Base-by-base conservation (phyloP, 2,329 filamentous ascomycete species). In the Alternaria incomplexa region DNA sequence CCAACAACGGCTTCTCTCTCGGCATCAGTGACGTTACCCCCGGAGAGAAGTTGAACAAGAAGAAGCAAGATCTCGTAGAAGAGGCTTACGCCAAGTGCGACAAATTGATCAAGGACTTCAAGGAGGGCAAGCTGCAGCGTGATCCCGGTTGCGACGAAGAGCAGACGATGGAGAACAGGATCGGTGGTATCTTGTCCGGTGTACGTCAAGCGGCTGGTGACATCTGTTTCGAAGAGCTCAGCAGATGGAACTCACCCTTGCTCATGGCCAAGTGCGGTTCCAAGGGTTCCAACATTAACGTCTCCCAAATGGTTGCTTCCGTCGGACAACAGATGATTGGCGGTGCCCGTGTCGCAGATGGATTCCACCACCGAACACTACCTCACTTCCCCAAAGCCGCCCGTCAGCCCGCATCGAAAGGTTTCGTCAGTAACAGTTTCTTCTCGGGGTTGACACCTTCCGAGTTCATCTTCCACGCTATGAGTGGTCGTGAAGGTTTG, bases 311-410 rank as follows among this genome's bases (percentile, higher is more conserved):
- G 96, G 92, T 98, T 77, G 95, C 96, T 60, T 90, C 94, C 62
- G 96, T 99, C 77, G 96, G 96, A 54, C 96, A 99, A 81, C 96
- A 99, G 73, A 97, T 98, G 87, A 98, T 99, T 74, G 92, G 92
- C 63, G 93, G 93, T 52, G 89, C 92, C 75, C 94, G 96, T 87
- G 94, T 99, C 30, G 88, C 93, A 47, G 93, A 99, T 81, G 96
- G 96, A 7, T 99, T 99, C 82, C 95, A 98, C 78, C 95, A 98
- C 79, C 89, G 96, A 73, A 97, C 91, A 60, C 81, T 99, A 57
- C 96, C 96, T 43, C 96, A 99, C 80, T 99, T 98, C 77, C 91
- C 93, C 57, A 98, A 98, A 80, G 93, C 96, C 71, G 90, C 93
- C 56, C 91, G 93, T 50, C 91, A 97, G 72, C 93, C 96, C n/a